Base-by-base conservation (phyloP, 2,329 filamentous ascomycete genomes). In the Pseudocercospora musae region DNA sequence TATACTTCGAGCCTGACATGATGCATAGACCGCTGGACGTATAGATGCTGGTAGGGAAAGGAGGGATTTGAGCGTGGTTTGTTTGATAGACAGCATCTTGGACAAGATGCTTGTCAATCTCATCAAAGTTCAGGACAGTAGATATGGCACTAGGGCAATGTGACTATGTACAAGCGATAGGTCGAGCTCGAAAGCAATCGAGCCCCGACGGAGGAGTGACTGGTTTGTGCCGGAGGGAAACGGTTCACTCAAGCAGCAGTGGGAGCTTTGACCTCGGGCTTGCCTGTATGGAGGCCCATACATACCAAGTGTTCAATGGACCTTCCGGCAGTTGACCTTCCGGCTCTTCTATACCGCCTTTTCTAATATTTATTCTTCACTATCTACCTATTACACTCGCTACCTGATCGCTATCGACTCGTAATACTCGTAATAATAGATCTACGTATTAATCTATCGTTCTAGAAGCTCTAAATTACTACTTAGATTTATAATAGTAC, bases 31-130 rank as follows among this genome's bases (percentile, higher is more conserved):
- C 15, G 68, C 56, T 27, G 69, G 66, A n/a, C 71, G 70, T 21
- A 73, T 58, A 18, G 67, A 63, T 7, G 71, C 46, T 20, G 72
- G 72, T 9, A 73, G 63, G 31, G 70, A 68, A 8, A 73, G 66
- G 4, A 73, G 33, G 40, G 61, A 52, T 59, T 61, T 65, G 44
- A 62, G 33, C 9, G 57, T 46, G 23, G 29, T 10, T 18, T 54
- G 52, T 25, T 40, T 54, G 18, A 27, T 37, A 15, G 37, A 18
- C 13, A 44, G 52, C 58, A 60, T 60, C 58, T 18, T 44, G 52
- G 21, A 31, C 25, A 20, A n/a, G 15, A 37, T 37, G 33, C 4
- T n/a, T 37, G 2, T n/a, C 13, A n/a, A 37, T 37, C 13, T n/a
- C 37, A 1, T 40, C 37, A 6, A 40, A 8, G 37, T 5, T n/a